Evolutionary conservation across 2,329 filamentous ascomycete species (phyloP), one percentile per base, ranked within the genome.

Genomic region (Stagonosporopsis cucurbitacearum): DNA sequence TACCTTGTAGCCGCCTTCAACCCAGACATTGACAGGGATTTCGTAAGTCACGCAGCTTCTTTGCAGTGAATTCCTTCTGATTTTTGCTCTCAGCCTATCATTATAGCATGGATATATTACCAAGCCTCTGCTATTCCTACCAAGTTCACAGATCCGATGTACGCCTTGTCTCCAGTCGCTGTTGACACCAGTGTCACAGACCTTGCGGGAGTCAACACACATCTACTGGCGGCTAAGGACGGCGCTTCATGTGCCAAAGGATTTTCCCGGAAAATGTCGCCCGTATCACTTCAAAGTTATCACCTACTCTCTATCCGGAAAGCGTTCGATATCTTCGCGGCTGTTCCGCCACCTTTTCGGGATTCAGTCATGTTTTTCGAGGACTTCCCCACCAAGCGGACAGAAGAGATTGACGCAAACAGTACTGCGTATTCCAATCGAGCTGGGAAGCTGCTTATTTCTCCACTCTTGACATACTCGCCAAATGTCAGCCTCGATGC

Each of bases 401-500:
- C 69, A 1, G 26, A 45, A 3, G 35, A 59, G 8, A 61, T 69
- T 2, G 35, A 51, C 6, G 35, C 39, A 4, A 54, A 62, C 8
- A 63, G 57, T 30, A 68, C 62, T 6, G 65, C 67, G 2, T 69
- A 57, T 48, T 61, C 66, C 0, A 52, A 67, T 22, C 55, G 67
- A 30, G 48, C 51, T 17, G 53, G 56, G 1, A 45, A 64, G 15
- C 19, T 69, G 4, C 41, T 70, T 1, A 5, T 41, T 1, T 28
- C 43, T 6, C 50, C 43, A 1, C 22, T 48, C 4, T 13, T 54
- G 13, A 36, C 36, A 4, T 54, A 54, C 20, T 23, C 28, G 5
- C 35, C 50, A 12, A 48, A 54, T 13, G 15, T 39, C 8, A 44
- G 30, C 30, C 51, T 43, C 6, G 44, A 49, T 17, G 25, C 19